phyloP scores from a whole-genome alignment of 805 yeast species.

The Saturnispora kantuleensis region DNA sequence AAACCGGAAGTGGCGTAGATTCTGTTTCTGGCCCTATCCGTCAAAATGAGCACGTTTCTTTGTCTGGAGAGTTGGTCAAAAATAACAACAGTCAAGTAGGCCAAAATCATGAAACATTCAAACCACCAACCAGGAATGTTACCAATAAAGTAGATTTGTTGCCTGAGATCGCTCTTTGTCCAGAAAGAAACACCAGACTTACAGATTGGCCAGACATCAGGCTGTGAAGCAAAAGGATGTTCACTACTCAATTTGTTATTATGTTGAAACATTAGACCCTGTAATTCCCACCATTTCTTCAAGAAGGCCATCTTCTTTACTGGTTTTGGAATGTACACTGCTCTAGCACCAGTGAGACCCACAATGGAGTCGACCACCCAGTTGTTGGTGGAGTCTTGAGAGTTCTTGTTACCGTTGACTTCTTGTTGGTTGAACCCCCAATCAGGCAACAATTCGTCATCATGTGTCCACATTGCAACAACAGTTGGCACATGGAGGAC shows the following conservation, averaged over 20 bases:
- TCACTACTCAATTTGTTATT: slow-evolving; percentile 79
- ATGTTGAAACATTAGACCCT: slow-evolving; percentile 80
- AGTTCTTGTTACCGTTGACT: slow-evolving; percentile 87
- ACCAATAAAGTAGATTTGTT: slow-evolving; percentile 85
- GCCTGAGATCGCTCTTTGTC: slow-evolving; percentile 57
- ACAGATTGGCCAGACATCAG: slow-evolving; percentile 85
- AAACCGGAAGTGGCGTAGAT: slow-evolving; percentile 75
- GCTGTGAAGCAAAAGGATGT: slow-evolving; percentile 94
- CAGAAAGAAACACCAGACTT: slow-evolving; percentile 92
- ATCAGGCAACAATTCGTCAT: slow-evolving; percentile 76
- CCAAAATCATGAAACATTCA: slow-evolving; percentile 53
- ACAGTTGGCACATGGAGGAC: slow-evolving; percentile 75
- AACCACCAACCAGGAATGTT: slow-evolving; percentile 89
- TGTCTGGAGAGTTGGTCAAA: slow-evolving; percentile 74
- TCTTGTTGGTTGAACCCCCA: slow-evolving; percentile 94
- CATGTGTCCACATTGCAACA: slow-evolving; percentile 92
- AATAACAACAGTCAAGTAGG: slow-evolving; percentile 52
- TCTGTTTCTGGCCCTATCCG: slow-evolving; percentile 53
- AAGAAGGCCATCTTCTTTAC: slow-evolving; percentile 62
- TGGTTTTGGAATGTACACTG: slow-evolving; percentile 52
- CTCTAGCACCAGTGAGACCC: slow-evolving; percentile 55
- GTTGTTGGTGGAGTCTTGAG: slow-evolving; percentile 51
- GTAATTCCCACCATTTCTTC: slow-evolving; percentile 84
- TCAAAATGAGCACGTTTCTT: slow-evolving; percentile 53
- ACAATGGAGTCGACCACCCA: slow-evolving; percentile 73